Evolutionary conservation across 257 asterid genomes (phyloP).

Genomic region (Nicotiana attenuata): DNA sequence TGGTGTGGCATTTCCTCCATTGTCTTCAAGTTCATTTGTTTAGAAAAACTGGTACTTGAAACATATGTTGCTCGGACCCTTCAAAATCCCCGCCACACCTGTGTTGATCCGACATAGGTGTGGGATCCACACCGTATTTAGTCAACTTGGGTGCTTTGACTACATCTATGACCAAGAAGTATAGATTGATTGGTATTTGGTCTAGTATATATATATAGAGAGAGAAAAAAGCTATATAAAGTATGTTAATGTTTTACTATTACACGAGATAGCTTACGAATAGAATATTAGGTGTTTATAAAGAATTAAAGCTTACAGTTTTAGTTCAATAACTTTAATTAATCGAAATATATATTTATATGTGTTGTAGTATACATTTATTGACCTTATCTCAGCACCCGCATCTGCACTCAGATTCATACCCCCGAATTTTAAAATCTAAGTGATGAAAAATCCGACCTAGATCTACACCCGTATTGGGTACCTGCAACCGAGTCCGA

Average conservation of each 20-base stretch:
- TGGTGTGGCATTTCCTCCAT: neutral
- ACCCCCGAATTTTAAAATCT: neutral
- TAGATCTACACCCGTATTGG: neutral
- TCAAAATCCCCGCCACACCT: neutral
- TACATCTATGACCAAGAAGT: too few species aligned
- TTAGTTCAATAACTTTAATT: neutral
- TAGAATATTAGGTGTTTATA: neutral
- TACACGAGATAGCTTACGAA: neutral
- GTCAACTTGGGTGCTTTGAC: neutral
- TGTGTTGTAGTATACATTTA: neutral
- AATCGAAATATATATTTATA: neutral
- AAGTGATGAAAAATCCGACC: neutral
- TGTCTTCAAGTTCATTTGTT: neutral
- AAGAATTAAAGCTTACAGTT: neutral
- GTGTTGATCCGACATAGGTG: neutral
- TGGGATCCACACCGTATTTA: neutral
- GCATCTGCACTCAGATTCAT: neutral
- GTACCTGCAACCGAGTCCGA: neutral
- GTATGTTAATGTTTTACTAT: neutral
- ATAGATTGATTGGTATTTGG: neutral
- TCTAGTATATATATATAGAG: neutral
- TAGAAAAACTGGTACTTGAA: too few species aligned
- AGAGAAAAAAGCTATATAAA: neutral
- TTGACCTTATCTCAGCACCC: neutral
- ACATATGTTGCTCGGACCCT: neutral